These are phyloP conservation scores for Gentiana straminea DNA, from an alignment of 257 asterid species.

Conservation along the genomic window DNA sequence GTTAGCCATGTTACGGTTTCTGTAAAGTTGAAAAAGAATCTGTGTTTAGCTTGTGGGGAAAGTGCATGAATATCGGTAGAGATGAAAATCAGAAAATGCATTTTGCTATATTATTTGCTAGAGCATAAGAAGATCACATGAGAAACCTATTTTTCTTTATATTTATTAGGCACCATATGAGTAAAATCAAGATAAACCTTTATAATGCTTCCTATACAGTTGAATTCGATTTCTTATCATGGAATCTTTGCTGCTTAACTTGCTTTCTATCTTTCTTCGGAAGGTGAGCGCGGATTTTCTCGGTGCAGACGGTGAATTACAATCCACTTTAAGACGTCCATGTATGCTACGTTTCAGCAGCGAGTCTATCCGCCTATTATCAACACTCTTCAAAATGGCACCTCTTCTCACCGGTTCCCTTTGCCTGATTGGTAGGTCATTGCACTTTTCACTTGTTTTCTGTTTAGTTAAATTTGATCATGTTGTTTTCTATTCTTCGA, in stretches of 20 bases:
- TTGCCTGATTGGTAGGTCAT: slow-evolving; percentile 63
- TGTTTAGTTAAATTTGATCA: slow-evolving; percentile 4
- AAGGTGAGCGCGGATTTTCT: slow-evolving; percentile 78
- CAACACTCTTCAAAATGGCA: slow-evolving; percentile 52
- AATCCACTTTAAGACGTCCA: slow-evolving; percentile 53
- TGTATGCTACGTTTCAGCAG: slow-evolving; percentile 71
- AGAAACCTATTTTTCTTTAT: no score
- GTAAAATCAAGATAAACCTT: no score
- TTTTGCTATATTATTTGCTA: no score
- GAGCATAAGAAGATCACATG: no score
- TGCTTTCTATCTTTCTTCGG: background rate
- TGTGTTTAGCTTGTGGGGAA: no score
- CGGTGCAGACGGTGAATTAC: slow-evolving; percentile 37
- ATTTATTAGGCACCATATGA: no score
- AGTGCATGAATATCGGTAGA: no score
- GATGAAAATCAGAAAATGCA: no score
- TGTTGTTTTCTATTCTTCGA: slow-evolving; percentile 4
- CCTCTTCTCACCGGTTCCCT: slow-evolving; percentile 75
- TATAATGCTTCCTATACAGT: no score
- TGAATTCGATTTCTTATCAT: no score
- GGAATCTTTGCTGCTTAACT: background rate
- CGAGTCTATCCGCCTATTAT: slow-evolving; percentile 48
- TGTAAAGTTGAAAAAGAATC: no score
- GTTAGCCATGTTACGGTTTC: no score
- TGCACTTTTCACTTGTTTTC: slow-evolving; percentile 5